These are phyloP conservation scores for Ophiostoma sp. DNA, from an alignment of 2,329 filamentous ascomycete genomes.

Conservation along the genomic window DNA sequence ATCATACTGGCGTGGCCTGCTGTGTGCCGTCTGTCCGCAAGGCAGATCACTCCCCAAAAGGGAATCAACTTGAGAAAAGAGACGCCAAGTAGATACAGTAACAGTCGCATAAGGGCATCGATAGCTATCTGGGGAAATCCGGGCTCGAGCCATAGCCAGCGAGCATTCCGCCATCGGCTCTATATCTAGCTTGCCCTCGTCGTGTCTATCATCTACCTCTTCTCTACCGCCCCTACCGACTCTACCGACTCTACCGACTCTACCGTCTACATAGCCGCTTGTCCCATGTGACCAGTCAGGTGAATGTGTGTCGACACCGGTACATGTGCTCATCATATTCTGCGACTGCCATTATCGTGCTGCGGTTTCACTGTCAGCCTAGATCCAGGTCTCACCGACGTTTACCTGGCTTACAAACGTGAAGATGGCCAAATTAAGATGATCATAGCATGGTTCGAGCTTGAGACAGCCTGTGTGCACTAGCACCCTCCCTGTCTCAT, in stretches of 20 bases:
- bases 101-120: background rate
- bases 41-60: background rate
- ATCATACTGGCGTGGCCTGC: background rate
- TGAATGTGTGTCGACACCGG: background rate
- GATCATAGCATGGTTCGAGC: background rate
- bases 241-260: too few species aligned
- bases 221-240: too few species aligned
- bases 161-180: background rate
- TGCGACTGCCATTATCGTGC: background rate
- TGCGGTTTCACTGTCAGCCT: background rate
- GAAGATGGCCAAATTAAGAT: background rate
- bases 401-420: background rate
- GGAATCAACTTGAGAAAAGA: background rate
- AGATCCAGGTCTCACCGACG: background rate
- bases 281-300: slow-evolving; percentile 9
- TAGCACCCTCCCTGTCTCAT: background rate
- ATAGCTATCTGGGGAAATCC: slow-evolving; percentile 6
- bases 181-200: background rate
- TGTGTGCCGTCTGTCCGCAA: background rate
- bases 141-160: background rate
- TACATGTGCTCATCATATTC: background rate
- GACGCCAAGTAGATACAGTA: background rate
- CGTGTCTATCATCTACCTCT: too few species aligned
- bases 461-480: slow-evolving; percentile 3
- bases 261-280: background rate